Evolutionary conservation across 2,329 filamentous ascomycete genomes (phyloP), one percentile per base, ranked within the genome.

Genomic region (Aspergillus sp.): DNA sequence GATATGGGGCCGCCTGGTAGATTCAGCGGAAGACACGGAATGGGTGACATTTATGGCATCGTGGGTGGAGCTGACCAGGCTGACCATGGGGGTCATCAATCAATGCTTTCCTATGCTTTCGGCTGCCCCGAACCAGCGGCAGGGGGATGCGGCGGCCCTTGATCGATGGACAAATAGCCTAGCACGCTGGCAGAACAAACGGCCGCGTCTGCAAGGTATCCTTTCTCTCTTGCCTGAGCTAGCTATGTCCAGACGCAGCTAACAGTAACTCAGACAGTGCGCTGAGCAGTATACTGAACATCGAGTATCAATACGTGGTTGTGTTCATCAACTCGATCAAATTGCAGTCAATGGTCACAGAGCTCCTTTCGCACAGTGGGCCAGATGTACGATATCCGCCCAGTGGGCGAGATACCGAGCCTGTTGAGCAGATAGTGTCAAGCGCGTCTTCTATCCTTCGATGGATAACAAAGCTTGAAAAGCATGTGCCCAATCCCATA

Each of bases 381-480:
- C 31, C 13, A 49, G 49, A 36, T 40, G 25, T 10, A 53, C 13
- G 50, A 52, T 14, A 44, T 55, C 20, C 53, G 53, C 16, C 51
- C 49, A 58, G 45, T 9, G 31, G 40, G 9, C 38, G 25, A 29
- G 25, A 29, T 10, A 29, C 2, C 78, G 77, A 41, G 70, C 71
- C 2, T 79, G 78, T 80, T 11, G 71, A 75, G 54, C 76, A 78
- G 55, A 77, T 81, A 0, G 73, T 80, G 1, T 73, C 78, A 19
- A 73, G 73, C 1, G 76, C 73, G 34, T 73, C 73, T 19, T 65
- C 76, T 43, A 77, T 76, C 17, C 64, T 80, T 1, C 62, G 74
- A 46, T 75, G 71, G 21, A 71, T 75, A 1, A 72, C 68, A 1
- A 65, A 69, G 16, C 64, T 79, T 1, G 69, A 6, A 3, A 9